Base-by-base conservation (phyloP, 2,329 filamentous ascomycete species). In the Cytospora schulzeri region DNA sequence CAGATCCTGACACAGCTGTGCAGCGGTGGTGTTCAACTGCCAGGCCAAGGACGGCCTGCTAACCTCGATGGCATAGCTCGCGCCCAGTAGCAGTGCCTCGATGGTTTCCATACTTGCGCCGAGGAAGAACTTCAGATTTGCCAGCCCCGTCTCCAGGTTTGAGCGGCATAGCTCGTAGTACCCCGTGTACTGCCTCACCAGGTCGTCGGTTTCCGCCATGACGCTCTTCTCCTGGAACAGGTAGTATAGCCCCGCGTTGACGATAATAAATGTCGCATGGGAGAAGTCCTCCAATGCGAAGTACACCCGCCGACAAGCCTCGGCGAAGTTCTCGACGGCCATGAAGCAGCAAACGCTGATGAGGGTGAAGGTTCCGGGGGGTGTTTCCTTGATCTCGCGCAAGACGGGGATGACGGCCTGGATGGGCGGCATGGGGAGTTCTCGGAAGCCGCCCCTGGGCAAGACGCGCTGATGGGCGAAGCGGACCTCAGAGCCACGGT, bases 1-100 rank as follows among this genome's bases (percentile, higher is more conserved):
- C 4, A 88, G 81, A 0, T 83, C 84, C 69, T 88, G 85, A 67
- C 85, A 88, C 60, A 90, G 77, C 59, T 84, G 81, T 15, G 83
- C 82, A 0, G 87, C 87, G 22, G 81, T 81, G 8, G 82, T 84
- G 28, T 82, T 83, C 22, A 90, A 76, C n/a, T 85, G 83, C 83
- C 86, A 88, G n/a, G 85, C 85, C 4, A 90, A 79, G 0, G 85
- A 86, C 0, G 86, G 85, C 48, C 85, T 84, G 4, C 85, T 87
- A 17, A 83, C 79, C 66, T 89, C 86, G 56, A 89, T 81, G 15
- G 86, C 82, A 69, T 88, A 85, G n/a, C 81, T 69, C 73, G 87
- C 86, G 0, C 83, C 86, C 9, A 88, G 74, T n/a, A 84, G 70
- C 3, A 90, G 76, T 12, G 86, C 84, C 67, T 87, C 81, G 26